Evolutionary conservation across 2,329 filamentous ascomycete species (phyloP), one percentile per base, ranked within the genome.

Genomic region (Madurella fahalii): DNA sequence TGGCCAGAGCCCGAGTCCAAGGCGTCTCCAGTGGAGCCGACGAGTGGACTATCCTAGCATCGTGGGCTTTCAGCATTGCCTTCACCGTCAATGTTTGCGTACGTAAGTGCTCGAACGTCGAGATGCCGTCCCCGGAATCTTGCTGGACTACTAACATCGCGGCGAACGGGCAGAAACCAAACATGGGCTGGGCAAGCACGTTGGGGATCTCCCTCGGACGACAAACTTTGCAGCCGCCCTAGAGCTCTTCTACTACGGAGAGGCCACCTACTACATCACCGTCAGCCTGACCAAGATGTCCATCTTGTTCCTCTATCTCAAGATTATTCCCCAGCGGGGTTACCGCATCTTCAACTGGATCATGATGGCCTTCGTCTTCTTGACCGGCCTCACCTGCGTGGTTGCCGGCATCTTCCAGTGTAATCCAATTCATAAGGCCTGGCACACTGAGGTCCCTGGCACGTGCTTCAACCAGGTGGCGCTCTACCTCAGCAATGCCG

Each of bases 241-340:
- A 25, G 25, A 25, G 25, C 25, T 25, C n/a, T 42, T 69, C 18
- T 70, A 68, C 42, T 62, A 67, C 30, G 59, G 62, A 3, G 58
- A 63, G 61, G 46, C 42, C 30, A 50, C 47, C 12, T 53, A 53
- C 50, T 53, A 57, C 46, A 40, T 48, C 42, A 39, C 46, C 13
- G 57, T 71, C 5, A 58, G 66, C 42, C 48, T 70, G 15, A 68
- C 66, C 13, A 71, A 71, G 53, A 62, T 71, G 15, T 70, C 68
- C n/a, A 70, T 72, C 39, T 63, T 72, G 9, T 65, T 68, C 40
- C 71, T 71, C 54, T 72, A 72, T 58, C 61, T 70, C 37, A 65
- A 65, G 37, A 62, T 72, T 41, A 71, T 71, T 47, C 66, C 67
- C 41, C 62, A 65, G 40, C 52, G 53, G 15, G 55, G 55, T 11